Conservation (phyloP, 2,329 filamentous ascomycete genomes). For the Colletotrichum euphorbiae region DNA sequence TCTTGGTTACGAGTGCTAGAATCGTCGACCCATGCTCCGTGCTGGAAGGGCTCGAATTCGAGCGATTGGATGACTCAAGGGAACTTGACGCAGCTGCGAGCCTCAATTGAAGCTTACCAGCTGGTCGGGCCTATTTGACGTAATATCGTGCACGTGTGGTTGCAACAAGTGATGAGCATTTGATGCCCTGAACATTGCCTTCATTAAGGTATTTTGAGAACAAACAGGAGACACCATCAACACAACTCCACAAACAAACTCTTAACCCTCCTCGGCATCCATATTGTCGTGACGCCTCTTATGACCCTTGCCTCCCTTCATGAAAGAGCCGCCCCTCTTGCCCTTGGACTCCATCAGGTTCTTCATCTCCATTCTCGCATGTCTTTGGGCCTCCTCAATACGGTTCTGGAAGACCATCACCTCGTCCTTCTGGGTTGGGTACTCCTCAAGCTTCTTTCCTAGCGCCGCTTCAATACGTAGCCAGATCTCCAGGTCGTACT, state of each 20-base stretch:
- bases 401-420: conserved; percentile 83
- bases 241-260: background rate
- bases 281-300: conserved; percentile 68
- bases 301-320: conserved; percentile 51
- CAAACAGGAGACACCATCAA: background rate
- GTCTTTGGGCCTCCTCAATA: conserved; percentile 85
- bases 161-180: background rate
- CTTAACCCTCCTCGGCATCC: conserved; percentile 79
- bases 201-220: background rate
- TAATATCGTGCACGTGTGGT: no score
- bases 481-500: conserved; percentile 88
- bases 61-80: no score
- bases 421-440: conserved; percentile 80
- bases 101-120: no score
- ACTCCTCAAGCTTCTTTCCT: conserved; percentile 79
- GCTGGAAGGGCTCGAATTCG: no score
- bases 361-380: conserved; percentile 86
- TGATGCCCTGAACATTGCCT: background rate
- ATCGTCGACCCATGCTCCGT: no score
- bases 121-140: no score
- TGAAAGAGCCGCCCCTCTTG: conserved; percentile 60
- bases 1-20: no score
- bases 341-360: conserved; percentile 76
- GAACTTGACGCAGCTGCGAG: no score
- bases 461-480: conserved; percentile 85